Evolutionary conservation across 2,329 filamentous ascomycete species (phyloP), one percentile per base, ranked within the genome.

Genomic region (Talaromyces amestolkiae): DNA sequence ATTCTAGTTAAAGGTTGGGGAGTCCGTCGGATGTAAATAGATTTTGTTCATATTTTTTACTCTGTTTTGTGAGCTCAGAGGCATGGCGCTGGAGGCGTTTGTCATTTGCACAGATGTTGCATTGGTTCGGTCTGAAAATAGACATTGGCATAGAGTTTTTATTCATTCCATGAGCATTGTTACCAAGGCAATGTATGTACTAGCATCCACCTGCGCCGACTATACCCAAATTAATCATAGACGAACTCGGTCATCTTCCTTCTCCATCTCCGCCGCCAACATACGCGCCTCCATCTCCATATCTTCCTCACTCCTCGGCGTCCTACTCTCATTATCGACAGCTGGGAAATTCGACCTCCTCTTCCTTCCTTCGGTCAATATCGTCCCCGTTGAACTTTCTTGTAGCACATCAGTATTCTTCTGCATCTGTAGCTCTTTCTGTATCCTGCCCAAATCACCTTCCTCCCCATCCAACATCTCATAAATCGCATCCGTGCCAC

Each of bases 391-490:
- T 33, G 33, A 56, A 37, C 11, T 56, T 19, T 22, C 33, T 19
- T 37, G 51, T 7, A 22, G 7, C 7, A 7, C 15, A 27, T 58
- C 53, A 24, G 10, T 24, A 5, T 39, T 37, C 37, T 71, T 70
- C 41, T 75, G 72, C 64, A 37, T 1, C 19, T 39, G 35, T 22
- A 77, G 75, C 68, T 91, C 87, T 81, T 84, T 86, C 71, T 93
- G 81, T 63, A 88, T 88, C 43, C 84, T 86, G 6, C 89, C 91
- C 15, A 98, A 82, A 79, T 98, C 91, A 0, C 93, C 94, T 69
- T 92, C 90, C 78, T 96, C 91, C 33, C 86, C 86, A 72, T 96
- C 92, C 82, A 99, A 85, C 79, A 87, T 84, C 68, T 88, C 86
- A 79, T 99, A 98, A 61, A 99, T 85, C 67, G 86, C 87, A 78